Evolutionary conservation across 129 eudicot species (phyloP).

Genomic region (Flaveria trinervia): DNA sequence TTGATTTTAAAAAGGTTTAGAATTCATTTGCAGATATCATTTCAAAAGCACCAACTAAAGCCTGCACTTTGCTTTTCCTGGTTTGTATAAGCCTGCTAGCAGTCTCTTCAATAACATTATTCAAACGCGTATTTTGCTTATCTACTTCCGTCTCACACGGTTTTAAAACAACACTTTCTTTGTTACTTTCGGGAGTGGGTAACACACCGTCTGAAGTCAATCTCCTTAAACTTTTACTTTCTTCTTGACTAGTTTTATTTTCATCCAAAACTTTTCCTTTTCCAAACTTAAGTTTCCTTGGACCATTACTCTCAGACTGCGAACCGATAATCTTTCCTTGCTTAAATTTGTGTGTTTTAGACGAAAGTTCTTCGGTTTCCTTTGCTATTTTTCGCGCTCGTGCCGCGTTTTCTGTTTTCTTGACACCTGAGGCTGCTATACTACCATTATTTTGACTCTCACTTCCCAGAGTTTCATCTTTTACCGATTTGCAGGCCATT

Average conservation of each 20-base stretch:
- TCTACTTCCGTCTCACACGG: constrained; percentile 21
- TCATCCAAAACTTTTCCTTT: constrained; percentile 26
- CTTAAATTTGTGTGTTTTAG: constrained; percentile 11
- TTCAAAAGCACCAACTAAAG: constrained; percentile 80
- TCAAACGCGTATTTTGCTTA: constrained; percentile 27
- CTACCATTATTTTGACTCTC: not conserved
- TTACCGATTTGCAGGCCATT: not conserved
- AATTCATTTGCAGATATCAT: constrained; percentile 20
- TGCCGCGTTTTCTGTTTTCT: not conserved
- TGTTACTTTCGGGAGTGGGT: not conserved
- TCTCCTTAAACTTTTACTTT: constrained; percentile 15
- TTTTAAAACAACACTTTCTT: constrained; percentile 5
- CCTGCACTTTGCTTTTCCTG: constrained; percentile 68
- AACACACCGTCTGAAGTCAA: not conserved
- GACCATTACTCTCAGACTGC: constrained; percentile 20
- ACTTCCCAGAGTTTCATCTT: constrained; percentile 22
- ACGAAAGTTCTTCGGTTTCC: constrained; percentile 5
- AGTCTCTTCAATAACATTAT: constrained; percentile 71
- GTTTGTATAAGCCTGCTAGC: constrained; percentile 55
- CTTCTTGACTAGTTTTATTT: constrained; percentile 4
- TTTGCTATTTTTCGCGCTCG: not conserved
- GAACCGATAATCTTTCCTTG: not conserved
- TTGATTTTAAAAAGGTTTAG: not conserved
- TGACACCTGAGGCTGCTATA: constrained; percentile 13
- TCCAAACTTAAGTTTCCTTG: constrained; percentile 37